Evolutionary conservation across 2,329 filamentous ascomycete species (phyloP).

Genomic region (Fusarium coicis): DNA sequence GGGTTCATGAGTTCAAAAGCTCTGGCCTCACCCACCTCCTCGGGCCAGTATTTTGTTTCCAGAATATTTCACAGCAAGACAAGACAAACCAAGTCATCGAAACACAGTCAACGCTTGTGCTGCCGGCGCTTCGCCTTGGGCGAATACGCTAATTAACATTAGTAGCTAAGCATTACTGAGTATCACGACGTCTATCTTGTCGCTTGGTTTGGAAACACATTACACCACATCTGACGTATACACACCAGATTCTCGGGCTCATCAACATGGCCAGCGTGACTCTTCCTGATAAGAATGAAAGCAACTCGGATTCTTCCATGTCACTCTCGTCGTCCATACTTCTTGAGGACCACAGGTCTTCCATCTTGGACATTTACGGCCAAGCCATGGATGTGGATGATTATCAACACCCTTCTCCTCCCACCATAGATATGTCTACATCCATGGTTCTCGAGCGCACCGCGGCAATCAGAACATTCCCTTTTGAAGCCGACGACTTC

Average conservation of each 20-base stretch:
- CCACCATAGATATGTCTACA: constrained; percentile 9
- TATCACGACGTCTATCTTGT: not conserved
- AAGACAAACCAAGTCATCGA: not conserved
- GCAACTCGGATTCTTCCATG: not conserved
- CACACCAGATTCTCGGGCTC: not conserved
- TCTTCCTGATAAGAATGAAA: constrained; percentile 5
- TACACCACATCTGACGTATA: constrained; percentile 6
- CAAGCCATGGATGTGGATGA: not conserved
- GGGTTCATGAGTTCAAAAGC: constrained; percentile 20
- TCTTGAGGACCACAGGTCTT: constrained; percentile 4
- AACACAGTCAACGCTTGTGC: not conserved
- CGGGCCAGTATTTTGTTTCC: not conserved
- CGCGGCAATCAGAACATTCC: not conserved
- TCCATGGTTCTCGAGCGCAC: constrained; percentile 20
- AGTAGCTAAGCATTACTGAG: not conserved
- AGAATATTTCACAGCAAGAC: not conserved
- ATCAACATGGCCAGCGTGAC: not conserved
- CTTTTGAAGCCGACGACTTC: constrained; percentile 13
- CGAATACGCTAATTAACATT: not conserved
- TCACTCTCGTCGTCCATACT: constrained; percentile 23
- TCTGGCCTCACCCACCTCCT: constrained; percentile 9
- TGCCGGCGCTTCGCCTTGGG: not conserved
- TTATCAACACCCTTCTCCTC: constrained; percentile 9
- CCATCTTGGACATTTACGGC: not conserved
- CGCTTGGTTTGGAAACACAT: not conserved